A percentile compares a stretch with the other conserved stretches of the same genome.
Evolutionary conservation across 306 rosid genomes (phyloP).

Genomic region (Luffa aegyptiaca): DNA sequence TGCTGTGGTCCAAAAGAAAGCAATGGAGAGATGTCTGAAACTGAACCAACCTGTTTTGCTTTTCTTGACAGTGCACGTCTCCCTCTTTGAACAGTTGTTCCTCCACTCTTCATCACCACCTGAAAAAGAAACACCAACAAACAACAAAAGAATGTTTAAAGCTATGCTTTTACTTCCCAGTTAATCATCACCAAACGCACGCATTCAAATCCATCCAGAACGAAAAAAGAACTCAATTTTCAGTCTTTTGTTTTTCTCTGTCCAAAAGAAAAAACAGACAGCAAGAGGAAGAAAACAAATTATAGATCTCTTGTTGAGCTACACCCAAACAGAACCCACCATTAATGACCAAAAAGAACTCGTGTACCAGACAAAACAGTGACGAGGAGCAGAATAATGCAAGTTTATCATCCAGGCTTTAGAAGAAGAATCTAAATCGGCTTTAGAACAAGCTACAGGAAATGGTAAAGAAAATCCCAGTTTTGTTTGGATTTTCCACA

Average conservation of each 20-base stretch:
- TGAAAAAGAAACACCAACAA: conserved; percentile 48
- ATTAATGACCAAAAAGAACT: conserved; percentile 14
- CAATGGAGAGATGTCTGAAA: conserved; percentile 24
- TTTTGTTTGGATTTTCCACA: background rate
- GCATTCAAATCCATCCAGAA: conserved; percentile 17
- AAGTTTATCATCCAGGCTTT: conserved; percentile 6
- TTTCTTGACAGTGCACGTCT: conserved; percentile 77
- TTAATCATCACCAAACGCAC: conserved; percentile 25
- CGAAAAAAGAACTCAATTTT: background rate
- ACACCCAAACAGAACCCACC: conserved; percentile 13
- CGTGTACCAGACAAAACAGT: conserved; percentile 12
- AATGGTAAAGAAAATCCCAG: conserved; percentile 9
- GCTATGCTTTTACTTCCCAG: conserved; percentile 50
- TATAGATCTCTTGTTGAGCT: conserved; percentile 50
- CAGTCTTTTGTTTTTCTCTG: background rate
- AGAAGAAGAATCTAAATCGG: conserved; percentile 11
- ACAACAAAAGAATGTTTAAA: conserved; percentile 44
- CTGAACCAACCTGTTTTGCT: conserved; percentile 97
- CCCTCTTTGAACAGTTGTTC: conserved; percentile 61
- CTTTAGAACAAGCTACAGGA: background rate
- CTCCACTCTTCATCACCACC: conserved; percentile 91
- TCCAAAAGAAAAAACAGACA: background rate
- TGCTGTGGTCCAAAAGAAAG: conserved; percentile 53
- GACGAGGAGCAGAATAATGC: conserved; percentile 19
- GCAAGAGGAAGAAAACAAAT: conserved; percentile 33